A percentile compares a stretch with the other conserved stretches of the same genome.
These are phyloP conservation scores for Cladosporium phlei DNA, from an alignment of 2,329 filamentous ascomycete species.

Conservation along the genomic window DNA sequence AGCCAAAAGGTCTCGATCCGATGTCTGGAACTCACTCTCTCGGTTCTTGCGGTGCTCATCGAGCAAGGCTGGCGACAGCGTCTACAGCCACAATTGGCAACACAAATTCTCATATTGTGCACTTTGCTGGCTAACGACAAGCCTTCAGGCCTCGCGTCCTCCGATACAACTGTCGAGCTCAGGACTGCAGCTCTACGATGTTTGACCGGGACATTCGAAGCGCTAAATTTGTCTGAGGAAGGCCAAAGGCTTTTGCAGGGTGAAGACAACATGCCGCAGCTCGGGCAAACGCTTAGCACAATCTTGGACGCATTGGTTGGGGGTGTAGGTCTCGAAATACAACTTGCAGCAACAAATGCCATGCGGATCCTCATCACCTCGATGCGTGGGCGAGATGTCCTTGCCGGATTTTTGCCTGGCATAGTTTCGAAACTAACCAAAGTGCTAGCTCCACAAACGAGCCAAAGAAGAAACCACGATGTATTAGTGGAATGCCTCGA, in stretches of 20 bases:
- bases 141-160: conserved; percentile 51
- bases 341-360: conserved; percentile 63
- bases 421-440: conserved; percentile 78
- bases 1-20: conserved; percentile 67
- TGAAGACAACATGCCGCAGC: conserved; percentile 62
- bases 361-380: conserved; percentile 58
- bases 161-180: conserved; percentile 67
- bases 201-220: conserved; percentile 60
- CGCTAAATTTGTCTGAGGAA: conserved; percentile 46
- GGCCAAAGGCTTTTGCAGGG: conserved; percentile 48
- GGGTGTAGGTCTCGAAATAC: conserved; percentile 61
- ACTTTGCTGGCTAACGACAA: conserved; percentile 74
- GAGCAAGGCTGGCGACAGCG: conserved; percentile 71
- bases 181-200: conserved; percentile 66
- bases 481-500: conserved; percentile 50
- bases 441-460: conserved; percentile 64
- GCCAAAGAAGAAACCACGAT: conserved; percentile 54
- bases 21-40: conserved; percentile 69
- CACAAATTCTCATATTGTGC: conserved; percentile 80
- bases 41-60: conserved; percentile 70
- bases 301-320: conserved; percentile 69
- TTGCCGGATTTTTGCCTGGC: conserved; percentile 83
- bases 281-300: conserved; percentile 78
- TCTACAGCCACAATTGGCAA: conserved; percentile 67
- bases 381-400: conserved; percentile 66